Percentiles rank a stretch among this genome's conserved stretches.
These are phyloP conservation scores for Ophiostoma sp. DNA, from an alignment of 2,329 filamentous ascomycete genomes.

Conservation along the genomic window DNA sequence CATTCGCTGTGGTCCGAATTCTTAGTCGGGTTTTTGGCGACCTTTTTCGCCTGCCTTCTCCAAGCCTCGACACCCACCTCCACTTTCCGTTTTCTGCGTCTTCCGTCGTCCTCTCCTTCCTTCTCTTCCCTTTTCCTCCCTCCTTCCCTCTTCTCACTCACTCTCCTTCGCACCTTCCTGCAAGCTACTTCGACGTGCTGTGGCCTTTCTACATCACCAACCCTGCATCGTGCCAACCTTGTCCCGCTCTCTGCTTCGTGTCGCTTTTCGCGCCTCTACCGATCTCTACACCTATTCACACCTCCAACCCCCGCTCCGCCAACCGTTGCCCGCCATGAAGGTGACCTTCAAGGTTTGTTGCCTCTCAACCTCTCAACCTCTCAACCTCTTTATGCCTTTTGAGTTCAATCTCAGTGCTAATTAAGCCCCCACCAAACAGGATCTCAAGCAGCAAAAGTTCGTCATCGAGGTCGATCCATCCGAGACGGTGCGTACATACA, in stretches of 20 bases:
- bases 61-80: conserved; percentile 12
- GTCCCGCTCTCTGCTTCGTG: neutral
- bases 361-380: neutral
- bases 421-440: conserved; percentile 46
- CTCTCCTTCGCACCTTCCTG: neutral
- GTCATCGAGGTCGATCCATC: conserved; percentile 88
- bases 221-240: neutral
- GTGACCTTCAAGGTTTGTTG: conserved; percentile 56
- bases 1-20: conserved; percentile 7
- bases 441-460: conserved; percentile 99
- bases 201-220: neutral
- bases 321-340: conserved; percentile 53
- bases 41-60: conserved; percentile 15
- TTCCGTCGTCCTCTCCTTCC: neutral
- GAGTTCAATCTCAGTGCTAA: conserved; percentile 18
- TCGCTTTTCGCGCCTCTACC: conserved; percentile 14
- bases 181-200: too few relatives aligned
- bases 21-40: conserved; percentile 4
- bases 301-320: neutral
- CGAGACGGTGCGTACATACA: conserved; percentile 64
- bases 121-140: neutral
- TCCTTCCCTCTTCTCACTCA: conserved; percentile 1
- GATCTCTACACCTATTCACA: neutral
- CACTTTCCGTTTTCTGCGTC: conserved; percentile 7
- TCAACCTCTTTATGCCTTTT: neutral